Evolutionary conservation across 1,284 basidiomycete genomes (phyloP).

Genomic region (Ganoderma sinense): DNA sequence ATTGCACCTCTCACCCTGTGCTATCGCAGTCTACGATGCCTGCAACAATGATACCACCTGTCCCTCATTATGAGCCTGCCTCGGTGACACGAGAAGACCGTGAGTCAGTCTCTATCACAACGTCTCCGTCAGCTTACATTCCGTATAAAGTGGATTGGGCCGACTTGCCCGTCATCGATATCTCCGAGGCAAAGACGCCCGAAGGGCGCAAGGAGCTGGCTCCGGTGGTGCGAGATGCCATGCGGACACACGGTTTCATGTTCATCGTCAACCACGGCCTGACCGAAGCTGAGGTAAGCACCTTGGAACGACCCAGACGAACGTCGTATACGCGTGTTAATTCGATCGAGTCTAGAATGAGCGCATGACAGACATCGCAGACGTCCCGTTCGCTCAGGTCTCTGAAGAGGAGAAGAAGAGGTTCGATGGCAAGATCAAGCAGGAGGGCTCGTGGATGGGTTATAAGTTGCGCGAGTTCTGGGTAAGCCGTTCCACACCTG

Average conservation of each 20-base stretch:
- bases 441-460: conserved; percentile 55
- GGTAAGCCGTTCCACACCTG: conserved; percentile 32
- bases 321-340: not conserved
- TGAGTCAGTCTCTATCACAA: not conserved
- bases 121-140: not conserved
- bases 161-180: conserved; percentile 70
- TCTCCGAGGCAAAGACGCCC: conserved; percentile 55
- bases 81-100: not conserved
- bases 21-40: not conserved
- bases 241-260: conserved; percentile 70
- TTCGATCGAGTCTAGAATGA: conserved; percentile 22
- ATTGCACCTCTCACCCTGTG: not conserved
- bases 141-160: conserved; percentile 66
- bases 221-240: conserved; percentile 61
- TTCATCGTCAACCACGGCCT: conserved; percentile 70
- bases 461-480: conserved; percentile 58
- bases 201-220: conserved; percentile 59
- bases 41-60: not conserved
- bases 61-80: not conserved
- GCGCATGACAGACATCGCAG: conserved; percentile 63
- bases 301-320: not conserved
- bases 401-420: conserved; percentile 57
- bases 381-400: conserved; percentile 59
- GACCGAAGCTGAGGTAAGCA: conserved; percentile 38
- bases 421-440: conserved; percentile 53